Percentiles rank a stretch among this genome's conserved stretches.
Evolutionary conservation across 2,329 filamentous ascomycete species (phyloP).

Genomic region (Alternaria gaisen): DNA sequence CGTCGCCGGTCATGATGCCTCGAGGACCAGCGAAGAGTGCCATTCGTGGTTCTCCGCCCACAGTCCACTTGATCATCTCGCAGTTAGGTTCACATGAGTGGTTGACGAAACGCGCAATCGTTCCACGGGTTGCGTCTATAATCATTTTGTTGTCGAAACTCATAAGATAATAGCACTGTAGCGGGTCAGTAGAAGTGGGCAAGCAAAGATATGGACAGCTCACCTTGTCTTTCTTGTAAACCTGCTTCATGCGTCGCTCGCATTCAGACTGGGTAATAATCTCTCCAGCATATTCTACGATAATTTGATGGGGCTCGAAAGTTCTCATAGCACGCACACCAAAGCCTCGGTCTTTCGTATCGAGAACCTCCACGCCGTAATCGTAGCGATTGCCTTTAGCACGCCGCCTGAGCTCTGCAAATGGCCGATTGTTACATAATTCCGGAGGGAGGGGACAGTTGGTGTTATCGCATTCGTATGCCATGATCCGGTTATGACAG

Average conservation of each 20-base stretch:
- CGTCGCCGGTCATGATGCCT: slow-evolving; percentile 92
- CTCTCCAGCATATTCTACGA: slow-evolving; percentile 97
- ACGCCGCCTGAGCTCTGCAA: slow-evolving; percentile 79
- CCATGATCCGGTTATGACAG: slow-evolving; percentile 95
- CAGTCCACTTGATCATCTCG: slow-evolving; percentile 97
- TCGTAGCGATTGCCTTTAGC: slow-evolving; percentile 79
- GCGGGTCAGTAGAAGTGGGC: slow-evolving; percentile 25
- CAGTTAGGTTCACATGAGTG: slow-evolving; percentile 97
- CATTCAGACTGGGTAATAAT: slow-evolving; percentile 96
- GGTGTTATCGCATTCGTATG: slow-evolving; percentile 91
- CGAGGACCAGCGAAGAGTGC: slow-evolving; percentile 91
- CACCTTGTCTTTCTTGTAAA: slow-evolving; percentile 94
- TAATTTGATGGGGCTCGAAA: slow-evolving; percentile 90
- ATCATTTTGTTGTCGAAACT: slow-evolving; percentile 98
- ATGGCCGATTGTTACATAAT: slow-evolving; percentile 84
- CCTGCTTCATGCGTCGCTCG: slow-evolving; percentile 89
- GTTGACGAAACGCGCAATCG: slow-evolving; percentile 97
- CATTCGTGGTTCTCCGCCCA: slow-evolving; percentile 92
- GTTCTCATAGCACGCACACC: slow-evolving; percentile 90
- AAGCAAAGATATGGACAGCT: slow-evolving; percentile 36
- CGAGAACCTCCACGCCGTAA: slow-evolving; percentile 93
- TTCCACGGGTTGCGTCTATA: slow-evolving; percentile 94
- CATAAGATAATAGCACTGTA: slow-evolving; percentile 96
- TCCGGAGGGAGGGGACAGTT: slow-evolving; percentile 85
- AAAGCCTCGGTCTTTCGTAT: slow-evolving; percentile 87